Evolutionary conservation across 2,329 filamentous ascomycete species (phyloP), one percentile per base, ranked within the genome.

Genomic region (Hawksworthiomyces lignivorus): DNA sequence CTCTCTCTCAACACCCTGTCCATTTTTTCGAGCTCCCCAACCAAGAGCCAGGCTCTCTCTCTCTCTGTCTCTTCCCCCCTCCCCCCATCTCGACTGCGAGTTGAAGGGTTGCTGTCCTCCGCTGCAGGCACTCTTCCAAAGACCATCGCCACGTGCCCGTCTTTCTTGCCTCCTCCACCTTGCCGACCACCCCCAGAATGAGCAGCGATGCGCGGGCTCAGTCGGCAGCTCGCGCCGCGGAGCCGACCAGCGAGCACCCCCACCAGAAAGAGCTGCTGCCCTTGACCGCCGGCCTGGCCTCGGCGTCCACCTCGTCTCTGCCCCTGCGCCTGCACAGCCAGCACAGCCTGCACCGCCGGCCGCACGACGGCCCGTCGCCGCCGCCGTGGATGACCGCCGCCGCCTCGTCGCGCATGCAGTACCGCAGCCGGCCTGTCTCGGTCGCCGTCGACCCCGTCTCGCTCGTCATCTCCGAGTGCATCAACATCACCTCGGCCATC

Each of bases 391-490:
- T 15, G 29, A 20, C 31, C 17, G 18, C 47, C 7, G 47, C 49
- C 3, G 49, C 49, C 50, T 48, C 60, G 7, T 57, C 69, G 62
- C 48, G 73, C 49, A 75, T 76, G 66, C 70, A 75, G 52, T 79
- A 78, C 54, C 67, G 75, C 54, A 77, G 70, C 54, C 72, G 74
- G 15, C 75, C 75, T 7, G 72, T 89, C 24, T 78, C 85, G 26
- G 87, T 95, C 48, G 87, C 89, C 32, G 84, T 95, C 52, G 87
- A 95, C 56, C 88, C 89, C 2, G 82, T 95, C 44, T 89, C 88
- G 36, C 71, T 98, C 54, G 88, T 98, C 51, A 95, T 94, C 49
- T 95, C 90, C 64, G 92, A 98, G 80, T 98, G 92, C 64, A 97
- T 97, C 59, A 90, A 89, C 34, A 90, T 98, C 66, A 97, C 92